Evolutionary conservation across 78 protist genomes (phyloP).

Genomic region (Isochrysis galbana): DNA sequence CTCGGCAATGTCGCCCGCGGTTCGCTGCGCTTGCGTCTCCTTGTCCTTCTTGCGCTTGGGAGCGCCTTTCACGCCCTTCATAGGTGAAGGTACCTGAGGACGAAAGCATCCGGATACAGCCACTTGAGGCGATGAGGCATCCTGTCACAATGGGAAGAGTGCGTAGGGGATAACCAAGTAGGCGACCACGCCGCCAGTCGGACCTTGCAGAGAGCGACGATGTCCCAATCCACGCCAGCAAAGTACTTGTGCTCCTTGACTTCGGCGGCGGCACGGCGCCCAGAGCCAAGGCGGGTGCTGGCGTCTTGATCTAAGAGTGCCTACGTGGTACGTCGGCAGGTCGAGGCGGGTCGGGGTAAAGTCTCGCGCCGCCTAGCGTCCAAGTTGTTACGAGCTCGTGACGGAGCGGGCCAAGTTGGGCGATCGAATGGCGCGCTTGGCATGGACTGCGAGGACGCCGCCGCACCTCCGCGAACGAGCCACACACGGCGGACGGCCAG

Average conservation of each 20-base stretch:
- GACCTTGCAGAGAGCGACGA: not conserved
- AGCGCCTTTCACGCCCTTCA: not conserved
- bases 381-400: no score
- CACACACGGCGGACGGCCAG: not conserved
- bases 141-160: not conserved
- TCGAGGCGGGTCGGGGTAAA: no score
- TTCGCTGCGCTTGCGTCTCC: constrained; percentile 14
- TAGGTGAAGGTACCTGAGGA: not conserved
- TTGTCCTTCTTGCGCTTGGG: constrained; percentile 8
- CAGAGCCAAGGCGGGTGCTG: not conserved
- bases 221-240: not conserved
- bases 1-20: not conserved
- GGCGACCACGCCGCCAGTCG: no score
- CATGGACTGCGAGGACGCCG: no score
- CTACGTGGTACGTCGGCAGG: no score
- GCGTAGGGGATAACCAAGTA: no score
- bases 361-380: no score
- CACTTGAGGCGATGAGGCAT: not conserved
- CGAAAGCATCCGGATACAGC: not conserved
- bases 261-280: not conserved
- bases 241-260: not conserved
- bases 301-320: not conserved
- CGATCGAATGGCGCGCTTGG: no score
- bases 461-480: not conserved
- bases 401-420: no score